phyloP scores from a whole-genome alignment of 768 basidiomycete species.

The Strobilomyces echinocephalus region DNA sequence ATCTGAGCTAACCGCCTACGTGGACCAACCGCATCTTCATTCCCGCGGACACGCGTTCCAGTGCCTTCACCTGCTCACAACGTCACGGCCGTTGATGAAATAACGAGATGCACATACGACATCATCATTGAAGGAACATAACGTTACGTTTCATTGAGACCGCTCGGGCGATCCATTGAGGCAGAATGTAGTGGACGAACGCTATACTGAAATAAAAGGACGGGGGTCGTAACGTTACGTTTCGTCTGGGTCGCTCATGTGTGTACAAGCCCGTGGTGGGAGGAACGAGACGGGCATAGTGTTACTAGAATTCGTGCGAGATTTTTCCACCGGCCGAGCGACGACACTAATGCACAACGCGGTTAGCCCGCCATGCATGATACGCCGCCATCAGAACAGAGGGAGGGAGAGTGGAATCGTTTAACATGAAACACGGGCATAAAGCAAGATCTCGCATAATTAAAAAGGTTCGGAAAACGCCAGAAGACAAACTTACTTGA shows the following conservation, averaged over 20 bases:
- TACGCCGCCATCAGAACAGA: constrained; percentile 5
- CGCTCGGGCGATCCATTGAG: constrained; percentile 6
- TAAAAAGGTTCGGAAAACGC: constrained; percentile 16
- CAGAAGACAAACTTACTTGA: constrained; percentile 45
- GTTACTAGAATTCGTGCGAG: constrained; percentile 48
- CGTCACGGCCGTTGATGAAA: constrained; percentile 17
- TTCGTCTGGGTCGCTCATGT: constrained; percentile 2
- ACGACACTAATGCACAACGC: constrained; percentile 37
- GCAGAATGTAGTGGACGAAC: constrained; percentile 24
- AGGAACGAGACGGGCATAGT: constrained; percentile 46
- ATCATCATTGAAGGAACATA: constrained; percentile 4
- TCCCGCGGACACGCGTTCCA: constrained; percentile 20
- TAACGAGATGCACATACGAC: constrained; percentile 13
- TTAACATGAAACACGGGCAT: constrained; percentile 18
- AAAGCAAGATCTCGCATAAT: constrained; percentile 17
- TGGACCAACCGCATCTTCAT: constrained; percentile 1
- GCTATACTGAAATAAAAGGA: neutral
- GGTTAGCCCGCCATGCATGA: constrained; percentile 8
- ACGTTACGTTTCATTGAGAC: constrained; percentile 15
- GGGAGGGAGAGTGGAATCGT: constrained; percentile 4
- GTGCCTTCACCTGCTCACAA: constrained; percentile 1
- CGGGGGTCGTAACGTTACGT: constrained; percentile 1
- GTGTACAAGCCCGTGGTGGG: constrained; percentile 6
- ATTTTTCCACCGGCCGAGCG: constrained; percentile 55
- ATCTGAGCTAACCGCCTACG: constrained; percentile 22